Conservation (phyloP, 805 yeast genomes). For the Schwanniomyces polymorphus region DNA sequence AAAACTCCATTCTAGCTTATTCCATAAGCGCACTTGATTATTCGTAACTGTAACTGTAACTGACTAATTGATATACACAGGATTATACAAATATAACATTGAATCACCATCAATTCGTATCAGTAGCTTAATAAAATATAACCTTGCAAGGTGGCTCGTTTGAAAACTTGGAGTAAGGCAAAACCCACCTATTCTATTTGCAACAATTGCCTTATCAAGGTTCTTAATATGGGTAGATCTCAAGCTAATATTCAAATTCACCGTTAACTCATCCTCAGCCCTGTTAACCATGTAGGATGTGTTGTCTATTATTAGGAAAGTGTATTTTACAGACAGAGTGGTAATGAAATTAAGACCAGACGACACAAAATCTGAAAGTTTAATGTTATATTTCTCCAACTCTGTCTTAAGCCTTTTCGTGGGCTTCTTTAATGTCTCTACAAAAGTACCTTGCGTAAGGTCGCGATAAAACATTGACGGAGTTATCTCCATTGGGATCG, state of each 20-base stretch:
- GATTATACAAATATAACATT: not conserved
- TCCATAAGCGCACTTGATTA: not conserved
- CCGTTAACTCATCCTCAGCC: not conserved
- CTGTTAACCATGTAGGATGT: not conserved
- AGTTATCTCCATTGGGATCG: constrained; percentile 4
- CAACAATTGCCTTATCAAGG: constrained; percentile 3
- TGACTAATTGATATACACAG: not conserved
- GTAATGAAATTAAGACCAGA: not conserved
- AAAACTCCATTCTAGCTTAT: not conserved
- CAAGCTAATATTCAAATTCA: constrained; percentile 1
- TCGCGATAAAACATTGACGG: constrained; percentile 6
- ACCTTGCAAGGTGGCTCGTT: constrained; percentile 4
- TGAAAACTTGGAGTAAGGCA: constrained; percentile 8
- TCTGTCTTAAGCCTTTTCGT: not conserved
- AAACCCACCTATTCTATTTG: constrained; percentile 7
- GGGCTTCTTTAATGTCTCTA: constrained; percentile 4
- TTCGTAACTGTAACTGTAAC: too few relatives aligned
- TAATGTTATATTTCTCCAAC: not conserved
- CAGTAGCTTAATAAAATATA: constrained; percentile 4
- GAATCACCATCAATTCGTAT: not conserved
- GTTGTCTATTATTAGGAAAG: constrained; percentile 3
- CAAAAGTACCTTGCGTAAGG: not conserved
- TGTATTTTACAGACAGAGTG: constrained; percentile 2
- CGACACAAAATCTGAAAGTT: not conserved
- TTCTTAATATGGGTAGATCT: constrained; percentile 5